Base-by-base conservation (phyloP, 139 green algal species). In the Haematococcus lacustris region DNA sequence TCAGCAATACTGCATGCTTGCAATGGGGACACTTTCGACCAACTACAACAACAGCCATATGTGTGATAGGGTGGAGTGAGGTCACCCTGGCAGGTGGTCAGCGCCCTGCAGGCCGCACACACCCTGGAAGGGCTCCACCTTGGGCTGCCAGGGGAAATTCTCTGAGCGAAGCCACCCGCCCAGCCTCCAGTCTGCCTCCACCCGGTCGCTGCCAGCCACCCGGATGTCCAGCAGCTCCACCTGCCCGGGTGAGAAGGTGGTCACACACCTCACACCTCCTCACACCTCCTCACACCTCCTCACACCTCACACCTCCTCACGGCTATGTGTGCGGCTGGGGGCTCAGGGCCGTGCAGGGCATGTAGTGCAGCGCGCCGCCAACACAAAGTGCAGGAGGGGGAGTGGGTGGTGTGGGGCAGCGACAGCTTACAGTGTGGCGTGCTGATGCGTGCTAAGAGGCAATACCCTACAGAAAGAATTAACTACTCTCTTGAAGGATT, bases 131-230 rank as follows among this genome's bases (percentile, higher is more conserved):
- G 84, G 72, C 39, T 82, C 67, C 66, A 94, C 83, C 17, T 71
- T 60, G 0, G 88, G 86, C 41, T 90, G 76, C 88, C 88, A 93
- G 5, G 88, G 86, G 47, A 93, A 86, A 21, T 77, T 71, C 38
- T 92, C 78, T 71, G 84, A 89, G 28, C 34, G 38, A 4, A 72
- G 43, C 67, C 67, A 72, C 1, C 90, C 90, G 2, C 85, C 87
- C 43, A 90, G 69, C 28, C 37, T 57, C 78, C 81, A 94, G 51
- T 85, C 74, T 23, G 85, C 85, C 70, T 92, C 85, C 34, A 93
- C 84, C 0, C 73, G 89, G 39, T 47, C 51, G 1, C 80, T 75
- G 0, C 77, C 73, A 4, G 80, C 85, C 1, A 92, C 86, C 1
- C 50, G 30, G 41, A 96, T 94, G 69, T 69, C 68, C 40, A 75